These are phyloP conservation scores for Hippophae gyantsensis DNA, from an alignment of 306 rosid species.

Conservation along the genomic window DNA sequence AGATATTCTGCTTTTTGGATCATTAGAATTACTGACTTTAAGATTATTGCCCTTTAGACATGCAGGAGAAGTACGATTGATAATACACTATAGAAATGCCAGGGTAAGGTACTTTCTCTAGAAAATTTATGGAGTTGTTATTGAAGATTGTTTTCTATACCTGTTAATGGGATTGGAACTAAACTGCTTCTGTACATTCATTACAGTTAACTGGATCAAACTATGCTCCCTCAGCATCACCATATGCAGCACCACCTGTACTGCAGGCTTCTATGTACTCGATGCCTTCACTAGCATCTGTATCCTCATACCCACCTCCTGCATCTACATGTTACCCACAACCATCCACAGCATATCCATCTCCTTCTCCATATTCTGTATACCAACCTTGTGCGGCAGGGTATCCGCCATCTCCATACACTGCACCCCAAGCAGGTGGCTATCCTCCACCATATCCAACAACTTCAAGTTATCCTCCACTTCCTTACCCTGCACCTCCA, in stretches of 20 bases:
- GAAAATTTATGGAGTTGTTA: neutral
- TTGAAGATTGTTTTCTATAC: neutral
- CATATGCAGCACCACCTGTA: slow-evolving; percentile 27
- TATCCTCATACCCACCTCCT: slow-evolving; percentile 23
- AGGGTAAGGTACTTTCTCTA: slow-evolving; percentile 27
- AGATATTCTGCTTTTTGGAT: neutral
- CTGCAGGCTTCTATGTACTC: slow-evolving; percentile 27
- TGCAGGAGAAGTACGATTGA: slow-evolving; percentile 44
- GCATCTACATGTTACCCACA: slow-evolving; percentile 27
- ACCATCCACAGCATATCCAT: slow-evolving; percentile 20
- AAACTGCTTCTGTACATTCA: slow-evolving; percentile 3
- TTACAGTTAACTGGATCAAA: slow-evolving; percentile 31
- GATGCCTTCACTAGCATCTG: slow-evolving; percentile 17
- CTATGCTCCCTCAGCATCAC: slow-evolving; percentile 48
- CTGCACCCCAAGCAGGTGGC: slow-evolving; percentile 9
- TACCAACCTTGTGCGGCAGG: slow-evolving; percentile 19
- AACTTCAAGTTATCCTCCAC: slow-evolving; percentile 16
- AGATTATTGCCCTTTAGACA: slow-evolving; percentile 20
- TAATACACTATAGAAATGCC: slow-evolving; percentile 28
- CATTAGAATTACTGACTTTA: neutral
- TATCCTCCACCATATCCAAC: slow-evolving; percentile 12
- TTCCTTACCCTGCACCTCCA: slow-evolving; percentile 26
- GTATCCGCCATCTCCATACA: slow-evolving; percentile 24
- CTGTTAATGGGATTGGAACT: neutral
- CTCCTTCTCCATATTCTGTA: slow-evolving; percentile 18